Percentiles rank a stretch among this genome's conserved stretches.
Conservation (phyloP, 2,329 filamentous ascomycete species). For the Rhynchosporium secalis region DNA sequence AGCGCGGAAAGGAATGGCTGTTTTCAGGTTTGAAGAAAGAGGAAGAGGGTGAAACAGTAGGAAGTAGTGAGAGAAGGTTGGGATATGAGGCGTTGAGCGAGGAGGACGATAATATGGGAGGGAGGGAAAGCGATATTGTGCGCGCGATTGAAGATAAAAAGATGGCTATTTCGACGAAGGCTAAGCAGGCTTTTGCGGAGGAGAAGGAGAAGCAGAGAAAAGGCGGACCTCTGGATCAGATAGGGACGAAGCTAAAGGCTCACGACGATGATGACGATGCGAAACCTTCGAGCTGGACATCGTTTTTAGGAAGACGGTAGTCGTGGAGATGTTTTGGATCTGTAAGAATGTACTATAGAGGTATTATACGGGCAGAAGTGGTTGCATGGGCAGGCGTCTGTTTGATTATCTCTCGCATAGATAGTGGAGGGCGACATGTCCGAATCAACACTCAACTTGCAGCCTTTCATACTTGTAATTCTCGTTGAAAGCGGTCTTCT, state of each 20-base stretch:
- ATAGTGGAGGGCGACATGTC: conserved; percentile 18
- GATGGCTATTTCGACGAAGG: conserved; percentile 29
- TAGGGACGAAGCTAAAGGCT: conserved; percentile 28
- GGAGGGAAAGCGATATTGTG: conserved; percentile 34
- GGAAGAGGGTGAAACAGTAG: conserved; percentile 33
- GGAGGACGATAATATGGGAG: conserved; percentile 29
- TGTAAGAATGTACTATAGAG: conserved; percentile 32
- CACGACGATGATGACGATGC: conserved; percentile 22
- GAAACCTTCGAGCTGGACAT: conserved; percentile 33
- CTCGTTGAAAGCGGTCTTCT: neutral
- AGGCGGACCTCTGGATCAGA: conserved; percentile 36
- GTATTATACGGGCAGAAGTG: conserved; percentile 28
- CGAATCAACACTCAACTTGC: conserved; percentile 22
- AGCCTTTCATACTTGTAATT: neutral
- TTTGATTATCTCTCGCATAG: conserved; percentile 19
- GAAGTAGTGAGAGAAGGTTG: conserved; percentile 30
- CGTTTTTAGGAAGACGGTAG: conserved; percentile 33
- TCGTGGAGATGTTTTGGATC: conserved; percentile 10
- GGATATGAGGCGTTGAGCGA: conserved; percentile 33
- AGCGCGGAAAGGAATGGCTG: conserved; percentile 36
- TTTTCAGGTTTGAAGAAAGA: conserved; percentile 41
- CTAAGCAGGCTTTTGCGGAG: conserved; percentile 35
- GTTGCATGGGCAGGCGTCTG: conserved; percentile 30
- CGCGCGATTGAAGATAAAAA: conserved; percentile 37
- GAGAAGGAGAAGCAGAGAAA: conserved; percentile 38